Evolutionary conservation across 148 eudicot genomes (phyloP), one percentile per base, ranked within the genome.

Genomic region (Selenicereus undatus): DNA sequence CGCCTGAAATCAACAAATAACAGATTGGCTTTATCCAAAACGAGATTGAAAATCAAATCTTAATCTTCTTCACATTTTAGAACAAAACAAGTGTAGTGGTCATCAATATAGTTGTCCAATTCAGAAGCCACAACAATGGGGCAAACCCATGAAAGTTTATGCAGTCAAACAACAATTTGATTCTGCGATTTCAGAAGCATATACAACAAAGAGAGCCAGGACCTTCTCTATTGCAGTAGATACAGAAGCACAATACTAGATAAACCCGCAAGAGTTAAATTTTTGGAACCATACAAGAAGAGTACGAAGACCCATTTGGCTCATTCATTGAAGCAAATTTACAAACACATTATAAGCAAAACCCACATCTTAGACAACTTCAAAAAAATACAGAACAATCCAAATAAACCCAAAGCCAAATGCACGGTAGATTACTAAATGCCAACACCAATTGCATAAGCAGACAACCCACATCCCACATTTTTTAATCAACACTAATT

Each of bases 1-100:
- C 92, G 82, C 84, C 93, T 91, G 86, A 71, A 81, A 80, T 64
- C 5, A 9, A 48, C 52, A 48, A 10, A 36, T 11, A 71, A 27
- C 65, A 79, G 75, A 54, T 65, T 66, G 78, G 52, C 12, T 48
- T 6, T 48, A 2, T 48, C 10, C 13, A 48, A 48, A 48, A 48
- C 52, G 0, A 48, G 0, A 12, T 5, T 48, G 52, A 48, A 48
- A 48, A 12, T 10, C 52, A 48, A 48, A 12, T 48, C 52, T 10
- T 48, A 39, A 8, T 69, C 20, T 18, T 76, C 11, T 35, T 42
- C 8, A 20, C 26, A 20, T 13, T 52, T 29, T 24, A 27, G 21
- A 11, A 71, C 45, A 21, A 16, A 71, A 71, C 45, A 21, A 16
- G 35, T 48, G 13, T 2, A 48, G 14, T 48, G 52, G 52, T 12